Conservation (phyloP, 441 rosid species). For the Pelargonium cotyledonis region DNA sequence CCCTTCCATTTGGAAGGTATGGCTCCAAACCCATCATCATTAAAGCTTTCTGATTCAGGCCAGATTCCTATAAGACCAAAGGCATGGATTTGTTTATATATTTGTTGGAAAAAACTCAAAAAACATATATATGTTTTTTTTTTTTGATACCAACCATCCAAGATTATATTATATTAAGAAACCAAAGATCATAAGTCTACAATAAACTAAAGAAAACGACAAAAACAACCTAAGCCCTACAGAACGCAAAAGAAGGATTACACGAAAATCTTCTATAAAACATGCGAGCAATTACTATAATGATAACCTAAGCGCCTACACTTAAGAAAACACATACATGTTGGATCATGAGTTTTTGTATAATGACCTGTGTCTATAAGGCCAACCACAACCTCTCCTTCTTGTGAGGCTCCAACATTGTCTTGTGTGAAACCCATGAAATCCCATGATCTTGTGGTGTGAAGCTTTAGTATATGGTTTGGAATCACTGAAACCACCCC, state of each 20-base stretch:
- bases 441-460: slow-evolving; percentile 32
- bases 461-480: slow-evolving; percentile 26
- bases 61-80: slow-evolving; percentile 26
- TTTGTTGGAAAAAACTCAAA: too few species aligned
- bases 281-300: background rate
- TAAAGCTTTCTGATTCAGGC: slow-evolving; percentile 48
- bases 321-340: too few species aligned
- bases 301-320: too few species aligned
- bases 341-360: background rate
- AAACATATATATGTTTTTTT: too few species aligned
- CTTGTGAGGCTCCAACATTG: slow-evolving; percentile 12
- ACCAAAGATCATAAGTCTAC: too few species aligned
- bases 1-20: slow-evolving; percentile 63
- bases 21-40: slow-evolving; percentile 36
- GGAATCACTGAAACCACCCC: slow-evolving; percentile 30
- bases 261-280: too few species aligned
- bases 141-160: too few species aligned
- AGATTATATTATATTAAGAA: too few species aligned
- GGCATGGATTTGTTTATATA: background rate
- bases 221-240: too few species aligned
- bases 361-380: slow-evolving; percentile 39
- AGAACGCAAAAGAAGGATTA: too few species aligned
- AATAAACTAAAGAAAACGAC: too few species aligned
- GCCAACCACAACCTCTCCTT: slow-evolving; percentile 39
- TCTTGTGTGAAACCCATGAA: slow-evolving; percentile 30